Evolutionary conservation across 2,329 filamentous ascomycete genomes (phyloP).

Genomic region (Xylaria sp.): DNA sequence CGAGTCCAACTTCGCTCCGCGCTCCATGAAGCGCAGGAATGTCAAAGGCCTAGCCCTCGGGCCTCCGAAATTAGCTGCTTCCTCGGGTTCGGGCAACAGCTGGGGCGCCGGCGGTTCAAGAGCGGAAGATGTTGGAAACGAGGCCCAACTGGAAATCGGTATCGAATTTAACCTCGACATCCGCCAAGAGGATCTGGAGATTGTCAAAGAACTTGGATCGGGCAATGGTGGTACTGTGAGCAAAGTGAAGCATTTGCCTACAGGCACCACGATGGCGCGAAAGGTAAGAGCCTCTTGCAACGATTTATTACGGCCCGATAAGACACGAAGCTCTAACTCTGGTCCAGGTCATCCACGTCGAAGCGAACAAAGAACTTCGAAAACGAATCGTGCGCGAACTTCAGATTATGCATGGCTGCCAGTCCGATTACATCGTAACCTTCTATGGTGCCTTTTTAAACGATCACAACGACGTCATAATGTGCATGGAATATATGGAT

Average conservation of each 20-base stretch:
- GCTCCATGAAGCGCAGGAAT: conserved; percentile 98
- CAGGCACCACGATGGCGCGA: conserved; percentile 95
- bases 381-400: conserved; percentile 97
- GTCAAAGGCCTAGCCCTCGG: conserved; percentile 93
- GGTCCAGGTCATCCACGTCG: conserved; percentile 92
- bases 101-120: conserved; percentile 50
- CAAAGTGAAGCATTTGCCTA: conserved; percentile 95
- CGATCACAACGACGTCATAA: conserved; percentile 95
- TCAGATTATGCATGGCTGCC: conserved; percentile 98
- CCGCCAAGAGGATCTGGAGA: conserved; percentile 88
- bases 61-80: conserved; percentile 75
- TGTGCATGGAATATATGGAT: conserved; percentile 99
- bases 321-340: conserved; percentile 17
- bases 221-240: conserved; percentile 98
- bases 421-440: conserved; percentile 95
- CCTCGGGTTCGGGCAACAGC: conserved; percentile 73
- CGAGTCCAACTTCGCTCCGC: conserved; percentile 68
- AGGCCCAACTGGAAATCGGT: conserved; percentile 85
- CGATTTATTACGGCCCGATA: not conserved
- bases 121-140: conserved; percentile 65
- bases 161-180: conserved; percentile 96
- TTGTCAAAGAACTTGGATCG: conserved; percentile 92
- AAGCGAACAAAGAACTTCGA: conserved; percentile 95
- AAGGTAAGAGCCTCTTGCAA: conserved; percentile 72
- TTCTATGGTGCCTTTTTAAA: conserved; percentile 99